phyloP scores from a whole-genome alignment of 2,329 filamentous ascomycete genomes.

The Talaromyces rugulosus region DNA sequence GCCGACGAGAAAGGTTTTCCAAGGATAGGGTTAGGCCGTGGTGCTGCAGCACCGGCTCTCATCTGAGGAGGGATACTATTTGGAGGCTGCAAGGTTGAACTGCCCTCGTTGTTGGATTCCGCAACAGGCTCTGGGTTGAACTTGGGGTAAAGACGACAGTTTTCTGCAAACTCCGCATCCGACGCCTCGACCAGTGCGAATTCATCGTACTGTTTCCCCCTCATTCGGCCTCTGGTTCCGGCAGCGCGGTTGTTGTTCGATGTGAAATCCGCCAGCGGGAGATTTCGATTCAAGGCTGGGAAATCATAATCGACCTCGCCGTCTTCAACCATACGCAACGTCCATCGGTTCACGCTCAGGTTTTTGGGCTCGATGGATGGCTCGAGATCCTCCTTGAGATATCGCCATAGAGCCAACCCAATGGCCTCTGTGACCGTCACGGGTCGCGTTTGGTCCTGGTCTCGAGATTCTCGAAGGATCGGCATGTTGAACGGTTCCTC shows the following conservation, averaged over 20 bases:
- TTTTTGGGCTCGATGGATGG: conserved; percentile 51
- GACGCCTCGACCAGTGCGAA: conserved; percentile 62
- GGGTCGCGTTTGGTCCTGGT: conserved; percentile 42
- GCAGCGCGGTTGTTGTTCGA: conserved; percentile 62
- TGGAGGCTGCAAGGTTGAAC: conserved; percentile 17
- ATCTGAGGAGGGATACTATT: conserved; percentile 19
- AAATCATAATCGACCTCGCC: conserved; percentile 65
- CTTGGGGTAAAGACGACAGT: conserved; percentile 54
- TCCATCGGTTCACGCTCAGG: conserved; percentile 60
- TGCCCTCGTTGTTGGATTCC: conserved; percentile 23
- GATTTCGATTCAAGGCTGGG: conserved; percentile 54
- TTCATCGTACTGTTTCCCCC: conserved; percentile 63
- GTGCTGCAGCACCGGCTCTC: conserved; percentile 20
- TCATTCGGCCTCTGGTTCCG: conserved; percentile 49
- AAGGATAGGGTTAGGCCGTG: conserved; percentile 37
- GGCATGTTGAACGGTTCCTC: conserved; percentile 57
- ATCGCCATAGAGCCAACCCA: conserved; percentile 59
- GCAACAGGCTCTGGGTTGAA: conserved; percentile 37
- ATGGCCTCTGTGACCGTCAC: conserved; percentile 61
- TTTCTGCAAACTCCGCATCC: conserved; percentile 52
- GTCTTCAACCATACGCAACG: conserved; percentile 64
- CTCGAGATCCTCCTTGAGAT: conserved; percentile 54
- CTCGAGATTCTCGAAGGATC: conserved; percentile 52
- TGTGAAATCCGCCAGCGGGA: conserved; percentile 60
- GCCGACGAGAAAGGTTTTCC: conserved; percentile 45